Base-by-base conservation (phyloP, 176 grass and related monocot species). In the Tillandsia fasciculata region DNA sequence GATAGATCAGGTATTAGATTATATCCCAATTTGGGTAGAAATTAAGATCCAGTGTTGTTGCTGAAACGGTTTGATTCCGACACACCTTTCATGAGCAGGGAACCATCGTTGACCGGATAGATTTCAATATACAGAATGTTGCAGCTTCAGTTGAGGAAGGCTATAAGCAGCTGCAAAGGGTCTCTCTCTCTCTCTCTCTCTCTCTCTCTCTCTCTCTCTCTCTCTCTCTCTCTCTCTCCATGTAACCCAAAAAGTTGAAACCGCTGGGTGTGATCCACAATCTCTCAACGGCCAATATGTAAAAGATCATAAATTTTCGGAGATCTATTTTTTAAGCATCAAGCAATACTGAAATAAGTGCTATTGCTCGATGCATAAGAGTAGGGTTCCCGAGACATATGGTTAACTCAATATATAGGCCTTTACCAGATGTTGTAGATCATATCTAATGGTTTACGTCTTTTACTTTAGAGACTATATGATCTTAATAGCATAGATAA, bases 91-190 rank as follows among this genome's bases (percentile, higher is more conserved):
- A 65, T 64, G 49, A 81, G 68, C 74, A 99, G 94, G 89, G 89
- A 74, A 99, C 94, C 33, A 99, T 99, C 63, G 54, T 99, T 69
- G 94, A 99, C 69, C 84, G 84, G 66, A 99, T 90, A 79, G 89
- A 99, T 48, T 87, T 90, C 72, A 99, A 99, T 57, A 73, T 96
- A 81, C 93, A 96, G 74, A 87, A 92, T 29, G 89, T 92, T 79
- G 86, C 86, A 66, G 73, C 89, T 71, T 85, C 87, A 73, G 86
- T 99, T 10, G 89, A 93, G 74, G 84, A 97, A 74, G 93, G 93
- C 29, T 90, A 79, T 79, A 92, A 96, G 80, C 81, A 92, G 73
- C 79, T 96, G 66, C 81, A 90, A 63, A 96, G 87, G 89, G 93
- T 96, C 9, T 47, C 23, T 42, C 24, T 24, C 24, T 24, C 24